A percentile compares a stretch with the other conserved stretches of the same genome.
Evolutionary conservation across 2,329 filamentous ascomycete species (phyloP).

Genomic region (Talaromyces atroroseus): DNA sequence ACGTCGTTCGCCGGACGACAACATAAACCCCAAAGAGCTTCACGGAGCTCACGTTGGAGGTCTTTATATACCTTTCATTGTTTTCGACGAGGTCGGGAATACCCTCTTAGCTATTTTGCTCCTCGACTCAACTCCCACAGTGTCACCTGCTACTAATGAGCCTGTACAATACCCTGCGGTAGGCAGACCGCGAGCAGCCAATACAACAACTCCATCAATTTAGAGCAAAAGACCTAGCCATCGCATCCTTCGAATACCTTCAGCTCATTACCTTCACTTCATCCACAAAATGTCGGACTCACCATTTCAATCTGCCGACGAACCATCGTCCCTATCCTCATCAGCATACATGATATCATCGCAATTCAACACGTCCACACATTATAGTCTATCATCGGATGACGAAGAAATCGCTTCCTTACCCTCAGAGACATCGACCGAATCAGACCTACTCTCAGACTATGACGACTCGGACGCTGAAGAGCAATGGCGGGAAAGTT

Average conservation of each 20-base stretch:
- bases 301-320: slow-evolving; percentile 22
- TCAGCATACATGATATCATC: slow-evolving; percentile 38
- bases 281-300: slow-evolving; percentile 12
- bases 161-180: slow-evolving; percentile 8
- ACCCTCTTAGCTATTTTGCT: not conserved
- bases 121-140: not conserved
- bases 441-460: slow-evolving; percentile 36
- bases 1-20: slow-evolving; percentile 6
- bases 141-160: slow-evolving; percentile 6
- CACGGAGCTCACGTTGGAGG: not conserved
- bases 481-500: slow-evolving; percentile 85
- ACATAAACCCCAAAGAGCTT: not conserved
- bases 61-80: not conserved
- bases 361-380: slow-evolving; percentile 18
- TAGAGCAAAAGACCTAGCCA: not conserved
- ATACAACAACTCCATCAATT: not conserved
- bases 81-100: not conserved
- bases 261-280: not conserved
- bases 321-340: slow-evolving; percentile 29
- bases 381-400: slow-evolving; percentile 21
- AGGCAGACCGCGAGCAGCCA: slow-evolving; percentile 6
- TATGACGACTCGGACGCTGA: slow-evolving; percentile 72
- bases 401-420: slow-evolving; percentile 41
- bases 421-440: slow-evolving; percentile 35
- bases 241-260: not conserved